phyloP scores from a whole-genome alignment of 2,329 filamentous ascomycete species.

The Geosmithia morbida region DNA sequence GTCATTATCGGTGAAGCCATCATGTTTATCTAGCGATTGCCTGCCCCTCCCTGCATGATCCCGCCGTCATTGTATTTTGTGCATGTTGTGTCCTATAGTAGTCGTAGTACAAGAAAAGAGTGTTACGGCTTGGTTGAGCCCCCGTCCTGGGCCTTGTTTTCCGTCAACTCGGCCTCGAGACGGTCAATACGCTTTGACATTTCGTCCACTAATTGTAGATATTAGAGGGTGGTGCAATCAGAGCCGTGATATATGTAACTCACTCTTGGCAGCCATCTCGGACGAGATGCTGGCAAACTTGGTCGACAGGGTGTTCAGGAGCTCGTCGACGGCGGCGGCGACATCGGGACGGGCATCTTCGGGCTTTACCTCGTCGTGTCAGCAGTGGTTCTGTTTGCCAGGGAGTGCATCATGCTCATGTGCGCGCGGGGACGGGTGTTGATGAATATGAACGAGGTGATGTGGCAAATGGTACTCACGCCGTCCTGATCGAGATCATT shows the following conservation, averaged over 20 bases:
- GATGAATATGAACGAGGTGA: background rate
- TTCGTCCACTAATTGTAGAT: conserved; percentile 59
- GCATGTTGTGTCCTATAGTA: too few relatives aligned
- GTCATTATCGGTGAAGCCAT: too few relatives aligned
- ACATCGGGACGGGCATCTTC: conserved; percentile 48
- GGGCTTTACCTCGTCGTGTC: conserved; percentile 12
- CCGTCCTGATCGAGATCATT: background rate
- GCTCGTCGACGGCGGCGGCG: conserved; percentile 68
- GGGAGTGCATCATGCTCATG: background rate
- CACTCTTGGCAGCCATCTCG: conserved; percentile 82
- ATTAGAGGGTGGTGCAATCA: background rate
- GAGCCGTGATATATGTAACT: conserved; percentile 11
- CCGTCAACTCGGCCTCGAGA: conserved; percentile 58
- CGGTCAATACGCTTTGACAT: conserved; percentile 80
- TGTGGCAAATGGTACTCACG: background rate
- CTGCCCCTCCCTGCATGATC: too few relatives aligned
- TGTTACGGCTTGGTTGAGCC: conserved; percentile 18
- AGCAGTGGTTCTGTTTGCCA: background rate
- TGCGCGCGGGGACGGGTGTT: background rate
- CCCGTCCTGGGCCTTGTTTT: conserved; percentile 30
- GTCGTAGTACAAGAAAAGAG: background rate
- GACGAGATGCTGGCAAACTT: conserved; percentile 77
- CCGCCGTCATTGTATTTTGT: background rate
- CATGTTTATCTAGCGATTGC: background rate
- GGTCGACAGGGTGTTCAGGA: conserved; percentile 68